Conservation (phyloP, 257 asterid genomes). For the Lavandula angustifolia region DNA sequence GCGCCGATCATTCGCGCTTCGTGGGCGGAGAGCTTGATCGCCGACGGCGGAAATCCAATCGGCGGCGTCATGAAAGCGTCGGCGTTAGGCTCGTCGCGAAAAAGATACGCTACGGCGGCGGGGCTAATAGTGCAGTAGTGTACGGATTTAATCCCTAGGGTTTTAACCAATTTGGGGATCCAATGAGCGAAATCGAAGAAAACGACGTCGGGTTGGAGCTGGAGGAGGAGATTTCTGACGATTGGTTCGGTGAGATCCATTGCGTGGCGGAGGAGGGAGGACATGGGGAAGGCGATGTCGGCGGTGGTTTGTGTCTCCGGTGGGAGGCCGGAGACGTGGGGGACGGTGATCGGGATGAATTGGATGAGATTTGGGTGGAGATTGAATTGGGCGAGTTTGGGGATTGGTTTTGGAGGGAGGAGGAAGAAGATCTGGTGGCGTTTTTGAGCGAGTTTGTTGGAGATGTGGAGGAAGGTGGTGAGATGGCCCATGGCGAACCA, state of each 20-base stretch:
- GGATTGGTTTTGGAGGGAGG: constrained; percentile 34
- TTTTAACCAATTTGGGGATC: constrained; percentile 46
- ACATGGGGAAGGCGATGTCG: constrained; percentile 41
- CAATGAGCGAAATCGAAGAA: constrained; percentile 52
- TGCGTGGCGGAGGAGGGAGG: constrained; percentile 40
- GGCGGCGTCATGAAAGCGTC: constrained; percentile 39
- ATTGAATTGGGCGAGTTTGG: constrained; percentile 34
- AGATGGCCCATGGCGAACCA: constrained; percentile 67
- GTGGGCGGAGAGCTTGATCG: constrained; percentile 30
- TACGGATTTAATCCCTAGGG: constrained; percentile 44
- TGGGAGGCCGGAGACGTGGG: constrained; percentile 56
- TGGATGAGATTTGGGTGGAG: constrained; percentile 40
- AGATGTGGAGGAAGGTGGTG: constrained; percentile 41
- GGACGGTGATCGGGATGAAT: constrained; percentile 44
- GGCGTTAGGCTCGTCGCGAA: constrained; percentile 35
- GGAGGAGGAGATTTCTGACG: constrained; percentile 23
- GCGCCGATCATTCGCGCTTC: not conserved
- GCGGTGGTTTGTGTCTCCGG: constrained; percentile 43
- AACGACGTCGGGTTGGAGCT: constrained; percentile 51
- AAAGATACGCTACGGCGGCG: constrained; percentile 35
- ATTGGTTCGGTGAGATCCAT: constrained; percentile 46
- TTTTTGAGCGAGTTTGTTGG: constrained; percentile 52
- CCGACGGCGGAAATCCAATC: constrained; percentile 35
- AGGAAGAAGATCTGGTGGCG: constrained; percentile 49
- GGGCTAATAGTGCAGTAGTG: constrained; percentile 37